Base-by-base conservation (phyloP, 1,284 basidiomycete species). In the Ceratobasidium sp. region DNA sequence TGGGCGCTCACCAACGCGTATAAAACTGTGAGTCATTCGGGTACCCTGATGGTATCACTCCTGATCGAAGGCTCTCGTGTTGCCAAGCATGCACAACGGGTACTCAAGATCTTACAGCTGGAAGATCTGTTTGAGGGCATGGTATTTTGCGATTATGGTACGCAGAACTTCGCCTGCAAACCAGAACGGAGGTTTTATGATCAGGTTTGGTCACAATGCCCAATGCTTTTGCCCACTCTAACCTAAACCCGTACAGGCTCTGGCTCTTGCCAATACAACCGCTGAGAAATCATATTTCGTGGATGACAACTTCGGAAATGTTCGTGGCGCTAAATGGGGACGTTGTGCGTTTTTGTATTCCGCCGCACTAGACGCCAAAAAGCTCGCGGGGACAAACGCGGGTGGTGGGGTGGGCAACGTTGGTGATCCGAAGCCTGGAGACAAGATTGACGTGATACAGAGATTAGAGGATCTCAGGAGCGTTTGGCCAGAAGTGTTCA, bases 1-100 rank as follows among this genome's bases (percentile, higher is more conserved):
- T 95, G 93, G 93, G 93, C 89, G 8, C 85, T 96, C 48, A 96
- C 94, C 2, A 96, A 95, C 82, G 94, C 94, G 6, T 94, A 94
- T 82, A 87, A 87, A 74, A 86, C 89, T n/a, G 94, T 94, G 82
- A 71, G 90, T 83, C 12, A n/a, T 71, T 64, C 33, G 30, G 8
- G n/a, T 10, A 10, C 54, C 12, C 20, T 7, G 57, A 12, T 35
- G 23, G 4, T 8, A 14, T 27, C 2, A 8, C 57, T 54, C 3
- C 14, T 33, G 23, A 60, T 35, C 6, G 7, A 16, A 14, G 35
- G 30, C n/a, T 33, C 27, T 23, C 27, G 27, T 55, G 33, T 12
- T 35, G 10, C 79, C 2, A 33, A 96, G 92, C 95, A 96, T 83
- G 95, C 96, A 5, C 86, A 89, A 80, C 89, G 96, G 38, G 95